phyloP scores from a whole-genome alignment of 495 filamentous ascomycete species.

The Chaetomium tenue region DNA sequence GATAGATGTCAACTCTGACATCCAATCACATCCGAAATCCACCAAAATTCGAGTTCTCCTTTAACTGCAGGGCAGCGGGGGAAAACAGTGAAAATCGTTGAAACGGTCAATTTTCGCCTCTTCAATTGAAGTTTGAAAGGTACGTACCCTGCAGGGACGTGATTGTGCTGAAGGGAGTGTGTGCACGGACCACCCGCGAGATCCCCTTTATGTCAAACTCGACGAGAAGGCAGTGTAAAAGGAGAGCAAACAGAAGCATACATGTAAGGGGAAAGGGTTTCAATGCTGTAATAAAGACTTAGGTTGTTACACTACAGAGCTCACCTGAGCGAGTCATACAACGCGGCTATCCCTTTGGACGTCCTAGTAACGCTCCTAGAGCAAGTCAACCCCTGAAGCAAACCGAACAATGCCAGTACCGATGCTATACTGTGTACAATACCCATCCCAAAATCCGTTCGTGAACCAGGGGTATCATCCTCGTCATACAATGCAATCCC shows the following conservation, averaged over 20 bases:
- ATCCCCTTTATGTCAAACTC: neutral
- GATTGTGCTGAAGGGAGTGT: neutral
- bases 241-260: neutral
- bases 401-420: neutral
- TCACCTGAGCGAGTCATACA: neutral
- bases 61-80: neutral
- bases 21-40: neutral
- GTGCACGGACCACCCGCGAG: constrained; percentile 14
- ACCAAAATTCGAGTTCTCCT: neutral
- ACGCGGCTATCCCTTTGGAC: no score
- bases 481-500: constrained; percentile 9
- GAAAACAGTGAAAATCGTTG: neutral
- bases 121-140: constrained; percentile 7
- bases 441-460: constrained; percentile 7
- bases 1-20: neutral
- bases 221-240: neutral
- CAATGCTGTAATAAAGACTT: no score
- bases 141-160: neutral
- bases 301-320: no score
- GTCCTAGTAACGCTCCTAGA: no score
- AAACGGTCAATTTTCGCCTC: neutral
- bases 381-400: neutral
- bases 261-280: neutral
- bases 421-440: neutral
- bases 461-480: constrained; percentile 23